Evolutionary conservation across 306 rosid genomes (phyloP).

Genomic region (Prunus mongolica): DNA sequence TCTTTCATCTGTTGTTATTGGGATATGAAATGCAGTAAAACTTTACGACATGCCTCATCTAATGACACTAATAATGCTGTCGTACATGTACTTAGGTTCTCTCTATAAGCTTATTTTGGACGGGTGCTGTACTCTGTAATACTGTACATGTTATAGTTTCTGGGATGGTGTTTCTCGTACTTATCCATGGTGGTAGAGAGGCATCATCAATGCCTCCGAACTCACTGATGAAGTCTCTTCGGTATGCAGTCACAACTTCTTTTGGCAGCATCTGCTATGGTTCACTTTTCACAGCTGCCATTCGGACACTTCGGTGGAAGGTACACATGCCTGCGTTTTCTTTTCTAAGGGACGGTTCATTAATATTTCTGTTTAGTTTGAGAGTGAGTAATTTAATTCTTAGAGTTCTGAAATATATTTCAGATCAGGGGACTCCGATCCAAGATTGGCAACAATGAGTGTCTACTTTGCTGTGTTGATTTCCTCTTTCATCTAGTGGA

Average conservation of each 20-base stretch:
- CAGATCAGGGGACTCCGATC: slow-evolving; percentile 94
- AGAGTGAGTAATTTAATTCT: slow-evolving; percentile 3
- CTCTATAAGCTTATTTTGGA: slow-evolving; percentile 95
- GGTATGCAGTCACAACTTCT: slow-evolving; percentile 82
- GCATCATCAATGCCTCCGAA: slow-evolving; percentile 57
- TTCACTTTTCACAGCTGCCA: slow-evolving; percentile 94
- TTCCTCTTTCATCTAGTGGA: slow-evolving; percentile 94
- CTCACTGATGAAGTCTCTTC: slow-evolving; percentile 60
- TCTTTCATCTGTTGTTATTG: slow-evolving; percentile 35
- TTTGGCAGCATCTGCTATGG: slow-evolving; percentile 99
- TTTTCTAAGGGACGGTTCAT: slow-evolving; percentile 17
- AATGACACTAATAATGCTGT: slow-evolving; percentile 25
- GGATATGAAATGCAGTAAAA: slow-evolving; percentile 18
- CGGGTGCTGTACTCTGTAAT: slow-evolving; percentile 92
- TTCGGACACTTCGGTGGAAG: slow-evolving; percentile 94
- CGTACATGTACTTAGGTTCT: slow-evolving; percentile 61
- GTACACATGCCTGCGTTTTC: slow-evolving; percentile 29
- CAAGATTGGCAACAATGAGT: slow-evolving; percentile 89
- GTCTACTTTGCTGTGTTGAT: slow-evolving; percentile 96
- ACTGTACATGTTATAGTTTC: slow-evolving; percentile 91
- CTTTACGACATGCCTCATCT: slow-evolving; percentile 12
- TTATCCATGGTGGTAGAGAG: slow-evolving; percentile 71
- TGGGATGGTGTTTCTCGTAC: slow-evolving; percentile 86
- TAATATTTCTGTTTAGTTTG: background rate
- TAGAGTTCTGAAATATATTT: slow-evolving; percentile 9